Conservation (phyloP, 164 flowering plant genomes). For the Cinnamomum micranthum region DNA sequence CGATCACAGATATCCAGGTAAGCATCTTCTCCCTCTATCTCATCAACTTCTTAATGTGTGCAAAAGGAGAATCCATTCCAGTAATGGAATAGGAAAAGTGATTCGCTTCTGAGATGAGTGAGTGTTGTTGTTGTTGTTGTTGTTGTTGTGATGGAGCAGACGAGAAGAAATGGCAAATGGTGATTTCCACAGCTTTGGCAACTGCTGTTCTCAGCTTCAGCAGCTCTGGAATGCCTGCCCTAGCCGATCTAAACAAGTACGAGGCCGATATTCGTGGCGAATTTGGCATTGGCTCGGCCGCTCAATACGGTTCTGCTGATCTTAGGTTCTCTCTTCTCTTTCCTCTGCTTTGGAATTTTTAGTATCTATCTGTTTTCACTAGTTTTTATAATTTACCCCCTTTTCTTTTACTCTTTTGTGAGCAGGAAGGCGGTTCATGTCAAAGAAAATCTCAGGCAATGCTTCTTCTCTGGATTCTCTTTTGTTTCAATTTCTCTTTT, state of each 20-base stretch:
- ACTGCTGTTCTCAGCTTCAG: constrained; percentile 54
- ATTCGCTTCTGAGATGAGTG: not conserved
- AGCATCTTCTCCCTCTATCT: constrained; percentile 3
- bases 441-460: constrained; percentile 92
- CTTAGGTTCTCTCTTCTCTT: constrained; percentile 41
- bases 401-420: constrained; percentile 7
- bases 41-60: not conserved
- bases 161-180: constrained; percentile 43
- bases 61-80: not conserved
- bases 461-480: not conserved
- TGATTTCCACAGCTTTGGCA: constrained; percentile 68
- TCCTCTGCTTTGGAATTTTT: not conserved
- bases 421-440: constrained; percentile 84
- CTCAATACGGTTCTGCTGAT: constrained; percentile 92
- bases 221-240: constrained; percentile 40
- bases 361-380: not conserved
- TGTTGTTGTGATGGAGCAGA: constrained; percentile 14
- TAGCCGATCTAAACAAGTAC: constrained; percentile 88
- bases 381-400: not conserved
- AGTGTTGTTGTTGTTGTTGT: not conserved
- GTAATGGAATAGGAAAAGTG: not conserved
- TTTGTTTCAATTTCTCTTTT: too few species aligned
- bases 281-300: constrained; percentile 96
- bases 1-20: not conserved
- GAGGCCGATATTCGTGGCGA: constrained; percentile 88